These are phyloP conservation scores for Phlyctochytrium planicorne DNA, from an alignment of 192 early-diverging fungal species.

Conservation along the genomic window DNA sequence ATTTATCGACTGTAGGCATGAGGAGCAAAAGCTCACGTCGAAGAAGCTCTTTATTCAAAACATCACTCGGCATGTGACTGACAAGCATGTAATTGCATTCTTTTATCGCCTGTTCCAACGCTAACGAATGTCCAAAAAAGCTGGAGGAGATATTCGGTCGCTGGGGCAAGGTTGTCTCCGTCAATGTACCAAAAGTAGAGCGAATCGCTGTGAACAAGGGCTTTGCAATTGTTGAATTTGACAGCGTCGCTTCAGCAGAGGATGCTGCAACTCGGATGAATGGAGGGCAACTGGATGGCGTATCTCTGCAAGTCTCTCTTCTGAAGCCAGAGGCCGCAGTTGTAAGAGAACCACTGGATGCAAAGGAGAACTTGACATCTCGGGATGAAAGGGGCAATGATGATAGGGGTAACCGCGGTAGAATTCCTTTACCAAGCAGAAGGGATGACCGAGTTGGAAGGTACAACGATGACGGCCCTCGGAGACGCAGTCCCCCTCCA, in stretches of 20 bases:
- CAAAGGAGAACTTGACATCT: too few relatives aligned
- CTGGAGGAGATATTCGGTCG: not conserved
- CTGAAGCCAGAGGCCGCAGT: too few relatives aligned
- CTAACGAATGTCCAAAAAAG: not conserved
- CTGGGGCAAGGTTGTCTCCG: not conserved
- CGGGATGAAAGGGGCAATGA: too few relatives aligned
- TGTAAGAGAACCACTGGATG: too few relatives aligned
- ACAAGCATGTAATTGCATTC: not conserved
- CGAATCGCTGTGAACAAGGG: not conserved
- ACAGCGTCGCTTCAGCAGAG: not conserved
- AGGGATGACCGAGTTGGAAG: not conserved
- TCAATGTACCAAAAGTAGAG: not conserved
- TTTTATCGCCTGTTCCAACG: not conserved
- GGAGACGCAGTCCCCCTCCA: not conserved
- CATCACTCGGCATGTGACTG: not conserved
- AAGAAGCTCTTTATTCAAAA: not conserved
- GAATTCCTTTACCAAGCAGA: not conserved
- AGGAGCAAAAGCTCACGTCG: too few relatives aligned
- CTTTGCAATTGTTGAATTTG: not conserved
- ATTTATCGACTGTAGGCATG: too few relatives aligned
- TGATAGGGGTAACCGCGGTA: not conserved
- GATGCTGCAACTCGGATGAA: not conserved
- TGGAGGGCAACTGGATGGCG: slow-evolving; percentile 6
- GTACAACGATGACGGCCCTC: too few relatives aligned
- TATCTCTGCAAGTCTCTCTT: not conserved